Conservation (phyloP, 2,329 filamentous ascomycete species). For the Ustilaginoidea virens region DNA sequence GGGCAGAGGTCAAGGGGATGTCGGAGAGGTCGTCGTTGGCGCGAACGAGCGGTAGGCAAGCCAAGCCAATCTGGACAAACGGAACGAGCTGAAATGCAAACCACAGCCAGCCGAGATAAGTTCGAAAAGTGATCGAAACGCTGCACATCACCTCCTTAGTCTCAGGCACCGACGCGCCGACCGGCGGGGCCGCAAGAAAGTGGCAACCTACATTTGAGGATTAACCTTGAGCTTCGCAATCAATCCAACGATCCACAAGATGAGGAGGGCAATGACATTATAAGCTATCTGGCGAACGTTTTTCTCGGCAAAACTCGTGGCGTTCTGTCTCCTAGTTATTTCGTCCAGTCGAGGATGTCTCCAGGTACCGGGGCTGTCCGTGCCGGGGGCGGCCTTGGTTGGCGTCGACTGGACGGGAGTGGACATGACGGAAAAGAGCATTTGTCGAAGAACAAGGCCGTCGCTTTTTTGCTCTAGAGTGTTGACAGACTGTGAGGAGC, state of each 20-base stretch:
- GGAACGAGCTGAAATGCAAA: constrained; percentile 39
- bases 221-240: constrained; percentile 20
- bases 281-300: constrained; percentile 57
- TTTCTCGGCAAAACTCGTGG: constrained; percentile 60
- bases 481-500: background rate
- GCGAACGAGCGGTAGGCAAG: constrained; percentile 57
- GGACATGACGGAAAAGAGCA: constrained; percentile 13
- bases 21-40: constrained; percentile 66
- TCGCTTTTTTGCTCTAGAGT: background rate
- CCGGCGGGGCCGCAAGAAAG: background rate
- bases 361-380: constrained; percentile 66
- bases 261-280: constrained; percentile 40
- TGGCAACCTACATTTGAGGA: constrained; percentile 19
- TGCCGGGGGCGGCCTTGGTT: constrained; percentile 22
- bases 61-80: constrained; percentile 54
- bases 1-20: constrained; percentile 63
- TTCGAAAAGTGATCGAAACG: constrained; percentile 14
- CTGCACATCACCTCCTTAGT: constrained; percentile 10
- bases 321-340: constrained; percentile 67
- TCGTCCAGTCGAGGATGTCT: constrained; percentile 78
- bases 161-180: background rate
- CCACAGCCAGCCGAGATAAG: constrained; percentile 28
- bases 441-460: too few relatives aligned
- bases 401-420: constrained; percentile 20
- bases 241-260: constrained; percentile 20